Percentiles rank a stretch among this genome's conserved stretches.
phyloP scores from a whole-genome alignment of 2,329 filamentous ascomycete genomes.

The Penicillium paneum region DNA sequence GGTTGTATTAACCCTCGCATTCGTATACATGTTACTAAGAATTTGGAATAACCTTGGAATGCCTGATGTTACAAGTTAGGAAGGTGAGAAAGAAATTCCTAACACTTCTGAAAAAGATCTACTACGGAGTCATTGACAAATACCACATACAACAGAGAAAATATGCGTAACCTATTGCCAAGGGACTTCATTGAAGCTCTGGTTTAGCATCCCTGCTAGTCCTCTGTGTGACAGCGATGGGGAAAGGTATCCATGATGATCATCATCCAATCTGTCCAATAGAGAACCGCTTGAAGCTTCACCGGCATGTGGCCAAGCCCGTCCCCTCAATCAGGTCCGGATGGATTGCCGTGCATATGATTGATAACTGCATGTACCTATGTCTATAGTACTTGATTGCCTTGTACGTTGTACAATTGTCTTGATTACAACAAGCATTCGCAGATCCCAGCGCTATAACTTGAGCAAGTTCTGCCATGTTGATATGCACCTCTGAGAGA shows the following conservation, averaged over 20 bases:
- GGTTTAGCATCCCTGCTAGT: neutral
- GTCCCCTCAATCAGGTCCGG: neutral
- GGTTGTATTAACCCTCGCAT: neutral
- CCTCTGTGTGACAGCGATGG: neutral
- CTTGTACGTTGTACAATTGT: neutral
- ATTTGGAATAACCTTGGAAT: neutral
- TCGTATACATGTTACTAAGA: neutral
- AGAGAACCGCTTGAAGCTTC: neutral
- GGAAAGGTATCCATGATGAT: neutral
- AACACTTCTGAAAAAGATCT: neutral
- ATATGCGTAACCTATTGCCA: neutral
- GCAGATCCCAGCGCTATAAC: too few relatives aligned
- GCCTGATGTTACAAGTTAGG: neutral
- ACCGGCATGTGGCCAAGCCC: neutral
- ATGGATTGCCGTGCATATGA: constrained; percentile 1
- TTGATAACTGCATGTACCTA: neutral
- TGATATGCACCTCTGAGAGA: neutral
- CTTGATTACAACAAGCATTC: neutral
- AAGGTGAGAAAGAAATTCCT: neutral
- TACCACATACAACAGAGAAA: too few relatives aligned
- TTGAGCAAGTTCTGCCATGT: neutral
- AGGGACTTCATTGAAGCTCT: neutral
- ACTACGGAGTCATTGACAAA: too few relatives aligned
- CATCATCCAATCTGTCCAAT: neutral
- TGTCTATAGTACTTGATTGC: neutral